Conservation (phyloP, 129 eudicot genomes). For the Helianthus annuus region DNA sequence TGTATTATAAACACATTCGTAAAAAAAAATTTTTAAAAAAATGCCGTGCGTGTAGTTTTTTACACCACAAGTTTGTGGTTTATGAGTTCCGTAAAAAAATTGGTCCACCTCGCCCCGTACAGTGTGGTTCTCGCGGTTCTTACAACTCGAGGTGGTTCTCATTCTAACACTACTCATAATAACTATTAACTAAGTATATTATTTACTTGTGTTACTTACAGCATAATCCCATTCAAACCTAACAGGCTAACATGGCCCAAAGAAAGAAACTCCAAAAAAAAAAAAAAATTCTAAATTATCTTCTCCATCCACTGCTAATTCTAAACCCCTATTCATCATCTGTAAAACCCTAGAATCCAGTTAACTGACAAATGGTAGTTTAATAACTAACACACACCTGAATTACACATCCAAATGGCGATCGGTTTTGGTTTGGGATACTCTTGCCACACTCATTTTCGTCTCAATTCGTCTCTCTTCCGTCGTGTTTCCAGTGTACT, state of each 20-base stretch:
- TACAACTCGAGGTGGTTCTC: too few relatives aligned
- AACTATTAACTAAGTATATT: too few relatives aligned
- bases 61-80: too few relatives aligned
- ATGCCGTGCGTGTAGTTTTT: too few relatives aligned
- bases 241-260: background rate
- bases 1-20: too few relatives aligned
- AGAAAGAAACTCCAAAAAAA: background rate
- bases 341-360: constrained; percentile 34
- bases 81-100: too few relatives aligned
- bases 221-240: too few relatives aligned
- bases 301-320: constrained; percentile 22
- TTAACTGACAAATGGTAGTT: background rate
- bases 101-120: too few relatives aligned
- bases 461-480: constrained; percentile 39
- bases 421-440: constrained; percentile 44
- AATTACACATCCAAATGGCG: constrained; percentile 40
- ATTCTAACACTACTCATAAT: too few relatives aligned
- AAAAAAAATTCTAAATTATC: background rate
- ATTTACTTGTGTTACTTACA: too few relatives aligned
- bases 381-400: background rate
- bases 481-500: constrained; percentile 42
- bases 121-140: too few relatives aligned
- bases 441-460: constrained; percentile 43
- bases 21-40: too few relatives aligned
- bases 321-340: constrained; percentile 19